These are phyloP conservation scores for Hibiscus trionum DNA, from an alignment of 345 rosid species.

Conservation along the genomic window DNA sequence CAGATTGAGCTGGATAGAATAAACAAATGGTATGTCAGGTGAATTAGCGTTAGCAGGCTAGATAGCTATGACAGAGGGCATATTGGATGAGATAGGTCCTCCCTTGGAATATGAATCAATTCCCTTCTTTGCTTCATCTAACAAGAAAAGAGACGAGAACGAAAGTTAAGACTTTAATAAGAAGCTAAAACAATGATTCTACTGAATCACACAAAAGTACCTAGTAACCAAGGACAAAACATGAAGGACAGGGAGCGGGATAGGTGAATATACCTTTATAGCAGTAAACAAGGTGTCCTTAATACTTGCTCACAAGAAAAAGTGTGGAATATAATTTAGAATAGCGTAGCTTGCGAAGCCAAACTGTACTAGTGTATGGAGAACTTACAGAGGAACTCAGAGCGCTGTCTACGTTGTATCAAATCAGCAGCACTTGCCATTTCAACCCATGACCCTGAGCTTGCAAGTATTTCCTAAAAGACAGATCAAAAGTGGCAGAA, in stretches of 20 bases:
- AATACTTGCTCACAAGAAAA: slow-evolving; percentile 43
- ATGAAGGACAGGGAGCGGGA: background rate
- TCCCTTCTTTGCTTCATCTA: slow-evolving; percentile 64
- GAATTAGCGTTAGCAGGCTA: background rate
- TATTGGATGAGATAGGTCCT: slow-evolving; percentile 60
- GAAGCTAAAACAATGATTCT: background rate
- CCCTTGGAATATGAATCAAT: slow-evolving; percentile 82
- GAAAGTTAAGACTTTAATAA: slow-evolving; percentile 4
- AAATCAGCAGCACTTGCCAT: slow-evolving; percentile 75
- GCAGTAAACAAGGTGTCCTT: slow-evolving; percentile 40
- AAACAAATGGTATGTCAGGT: background rate
- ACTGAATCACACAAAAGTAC: too few relatives aligned
- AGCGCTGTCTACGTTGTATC: slow-evolving; percentile 86
- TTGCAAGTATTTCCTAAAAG: slow-evolving; percentile 56
- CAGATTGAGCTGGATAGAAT: slow-evolving; percentile 55
- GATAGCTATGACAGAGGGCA: background rate
- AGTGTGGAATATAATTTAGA: slow-evolving; percentile 9
- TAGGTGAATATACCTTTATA: slow-evolving; percentile 34
- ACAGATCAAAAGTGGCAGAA: slow-evolving; percentile 46
- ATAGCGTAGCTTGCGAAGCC: background rate
- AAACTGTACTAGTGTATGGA: background rate
- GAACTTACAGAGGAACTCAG: slow-evolving; percentile 64
- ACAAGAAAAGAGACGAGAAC: slow-evolving; percentile 14
- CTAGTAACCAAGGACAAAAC: too few relatives aligned
- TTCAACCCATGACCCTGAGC: slow-evolving; percentile 51